Base-by-base conservation (phyloP, 306 rosid genomes). In the Begonia peltatifolia region DNA sequence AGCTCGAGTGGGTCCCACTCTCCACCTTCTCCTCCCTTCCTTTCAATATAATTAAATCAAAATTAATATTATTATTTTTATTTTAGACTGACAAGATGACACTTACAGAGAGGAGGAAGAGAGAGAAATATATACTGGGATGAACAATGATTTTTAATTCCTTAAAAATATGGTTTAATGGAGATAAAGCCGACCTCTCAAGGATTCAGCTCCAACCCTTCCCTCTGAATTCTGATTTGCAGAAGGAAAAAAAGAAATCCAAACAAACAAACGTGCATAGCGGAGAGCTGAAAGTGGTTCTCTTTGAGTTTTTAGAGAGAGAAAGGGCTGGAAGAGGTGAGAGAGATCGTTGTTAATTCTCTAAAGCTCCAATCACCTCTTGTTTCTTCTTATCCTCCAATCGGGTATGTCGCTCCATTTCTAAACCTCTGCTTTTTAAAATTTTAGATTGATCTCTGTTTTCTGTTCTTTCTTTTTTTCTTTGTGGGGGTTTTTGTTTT, bases 321-420 rank as follows among this genome's bases (percentile, higher is more conserved):
- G 56, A 55, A 64, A 74, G 52, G 60, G 65, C 38, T 30, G 56
- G 54, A 52, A 44, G 52, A 54, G 67, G 46, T 42, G 51, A 25
- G 62, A 60, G 60, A 67, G 55, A 50, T 55, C 8, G 55, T 66
- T 54, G 68, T 66, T 64, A 57, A 59, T 60, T 58, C 68, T 69
- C 62, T 41, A 68, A 69, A 73, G 65, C 70, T 68, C 73, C 74
- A 71, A 66, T 68, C 80, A 30, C 54, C 64, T 68, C 54, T 75
- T 60, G 35, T 75, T 68, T 59, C 79, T 72, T 67, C 79, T 74
- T 79, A 70, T 79, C 38, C 38, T 30, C 84, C 81, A 73, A 69
- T 66, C 75, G 67, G 38, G 84, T 78, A 70, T 73, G 74, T 77
- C 22, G 14, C 53, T 53, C 61, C 81, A 52, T 75, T 73, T 58